Evolutionary conservation across 441 rosid species (phyloP), one percentile per base, ranked within the genome.

Genomic region (Geranium incanum): DNA sequence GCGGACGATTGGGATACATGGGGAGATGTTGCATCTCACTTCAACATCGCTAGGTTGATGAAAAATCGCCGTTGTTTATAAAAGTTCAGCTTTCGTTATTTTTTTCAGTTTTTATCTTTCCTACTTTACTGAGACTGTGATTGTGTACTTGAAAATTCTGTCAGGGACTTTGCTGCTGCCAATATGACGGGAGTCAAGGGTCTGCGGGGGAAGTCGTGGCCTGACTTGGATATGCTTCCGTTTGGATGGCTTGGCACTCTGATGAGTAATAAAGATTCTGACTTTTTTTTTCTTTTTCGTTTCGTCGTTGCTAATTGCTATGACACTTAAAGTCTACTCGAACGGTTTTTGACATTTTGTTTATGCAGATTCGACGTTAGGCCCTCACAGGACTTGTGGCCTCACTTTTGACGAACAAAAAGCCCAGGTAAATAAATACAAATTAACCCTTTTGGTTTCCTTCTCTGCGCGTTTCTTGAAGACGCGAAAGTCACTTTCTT

Each of bases 1-100:
- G 95, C 87, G 37, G 98, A 94, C 82, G 96, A 91, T 70, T 94
- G 98, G 98, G 98, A 94, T 75, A 78, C 79, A 43, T 94, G 98
- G 98, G 76, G 71, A 70, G 97, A 94, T 68, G 89, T 91, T 6
- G 83, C 77, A 60, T 69, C 90, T 68, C 98, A 91, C 87, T 94
- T 94, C 71, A 85, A 87, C 71, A 82, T 91, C 73, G 4, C 92
- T 9, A 91, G 97, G 98, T 89, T 66, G 48, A 68, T 45, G 67
- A 64, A 77, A 67, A 55, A 41, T 41, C 1, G 48, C 48, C 48
- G 1, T 6, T 41, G 33, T 28, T 28, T 28, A 28, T 41, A 11
- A 23, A 18, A 18, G 13, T 63, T 63, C 23, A 11, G 8, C n/a
- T 59, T 3, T 73, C 50, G 33, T 9, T 69, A n/a, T 19, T 5